Evolutionary conservation across 371 early-diverging fungal genomes (phyloP).

Genomic region (Mortierella polycephala): DNA sequence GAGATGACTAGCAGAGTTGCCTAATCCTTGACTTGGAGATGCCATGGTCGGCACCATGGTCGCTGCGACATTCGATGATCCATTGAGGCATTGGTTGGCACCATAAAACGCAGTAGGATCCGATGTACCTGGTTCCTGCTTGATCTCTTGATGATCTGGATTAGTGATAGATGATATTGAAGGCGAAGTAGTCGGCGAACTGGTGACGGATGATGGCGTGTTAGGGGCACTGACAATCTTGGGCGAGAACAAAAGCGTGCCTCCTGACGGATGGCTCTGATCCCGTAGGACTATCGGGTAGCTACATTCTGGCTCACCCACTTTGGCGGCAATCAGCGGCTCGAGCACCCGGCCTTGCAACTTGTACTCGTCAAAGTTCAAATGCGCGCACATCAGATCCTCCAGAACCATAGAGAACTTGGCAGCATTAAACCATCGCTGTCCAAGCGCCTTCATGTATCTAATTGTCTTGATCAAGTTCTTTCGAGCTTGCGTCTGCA

Average conservation of each 20-base stretch:
- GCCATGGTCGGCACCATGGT: neutral
- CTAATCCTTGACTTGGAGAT: neutral
- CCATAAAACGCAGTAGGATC: conserved; percentile 2
- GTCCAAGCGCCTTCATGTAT: conserved; percentile 28
- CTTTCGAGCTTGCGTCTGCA: conserved; percentile 48
- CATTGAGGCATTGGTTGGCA: neutral
- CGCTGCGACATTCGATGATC: neutral
- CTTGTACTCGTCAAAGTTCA: conserved; percentile 50
- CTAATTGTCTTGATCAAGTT: conserved; percentile 41
- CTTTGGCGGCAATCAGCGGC: conserved; percentile 4
- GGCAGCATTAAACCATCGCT: conserved; percentile 44
- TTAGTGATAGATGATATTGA: conserved; percentile 22
- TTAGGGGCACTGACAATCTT: conserved; percentile 12
- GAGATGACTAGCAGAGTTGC: neutral
- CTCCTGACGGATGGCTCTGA: conserved; percentile 40
- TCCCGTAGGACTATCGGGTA: conserved; percentile 43
- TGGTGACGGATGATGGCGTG: conserved; percentile 23
- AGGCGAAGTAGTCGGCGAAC: conserved; percentile 37
- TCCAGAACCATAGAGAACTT: conserved; percentile 43
- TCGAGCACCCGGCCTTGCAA: conserved; percentile 28
- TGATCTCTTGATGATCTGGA: conserved; percentile 25
- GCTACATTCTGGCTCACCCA: neutral
- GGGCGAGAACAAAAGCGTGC: conserved; percentile 40
- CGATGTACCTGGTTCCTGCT: conserved; percentile 11
- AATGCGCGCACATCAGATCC: conserved; percentile 38